Conservation (phyloP, 306 rosid genomes). For the Castanea crenata region DNA sequence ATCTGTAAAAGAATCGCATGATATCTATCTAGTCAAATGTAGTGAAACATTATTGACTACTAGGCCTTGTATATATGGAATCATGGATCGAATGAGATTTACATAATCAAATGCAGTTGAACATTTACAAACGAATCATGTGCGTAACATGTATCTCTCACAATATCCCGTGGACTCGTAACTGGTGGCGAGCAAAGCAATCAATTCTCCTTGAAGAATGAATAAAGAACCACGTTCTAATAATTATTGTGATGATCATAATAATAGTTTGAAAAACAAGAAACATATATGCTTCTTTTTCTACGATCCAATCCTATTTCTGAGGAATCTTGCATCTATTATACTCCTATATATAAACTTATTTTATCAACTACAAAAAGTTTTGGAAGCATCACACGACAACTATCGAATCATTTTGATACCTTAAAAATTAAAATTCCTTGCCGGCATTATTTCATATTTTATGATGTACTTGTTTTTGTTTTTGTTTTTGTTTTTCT, state of each 20-base stretch:
- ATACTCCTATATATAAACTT: background rate
- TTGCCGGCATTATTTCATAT: background rate
- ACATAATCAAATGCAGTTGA: constrained; percentile 19
- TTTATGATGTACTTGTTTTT: background rate
- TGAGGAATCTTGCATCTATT: background rate
- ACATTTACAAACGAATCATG: constrained; percentile 25
- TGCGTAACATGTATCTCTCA: constrained; percentile 26
- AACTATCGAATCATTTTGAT: background rate
- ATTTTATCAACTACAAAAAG: background rate
- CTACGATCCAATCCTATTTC: background rate
- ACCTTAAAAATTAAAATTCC: background rate
- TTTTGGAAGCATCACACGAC: background rate
- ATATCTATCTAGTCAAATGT: constrained; percentile 8
- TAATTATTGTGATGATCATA: background rate
- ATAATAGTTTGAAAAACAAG: background rate
- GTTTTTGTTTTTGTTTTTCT: background rate
- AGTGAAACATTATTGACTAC: background rate
- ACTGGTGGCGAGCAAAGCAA: background rate
- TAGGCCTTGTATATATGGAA: constrained; percentile 6
- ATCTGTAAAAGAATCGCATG: constrained; percentile 18
- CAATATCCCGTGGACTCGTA: constrained; percentile 3
- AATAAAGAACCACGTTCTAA: background rate
- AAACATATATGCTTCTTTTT: background rate
- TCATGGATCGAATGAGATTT: constrained; percentile 30
- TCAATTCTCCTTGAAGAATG: constrained; percentile 8